phyloP scores from a whole-genome alignment of 1,139 yeast species.

The Waltiozyma solani region DNA sequence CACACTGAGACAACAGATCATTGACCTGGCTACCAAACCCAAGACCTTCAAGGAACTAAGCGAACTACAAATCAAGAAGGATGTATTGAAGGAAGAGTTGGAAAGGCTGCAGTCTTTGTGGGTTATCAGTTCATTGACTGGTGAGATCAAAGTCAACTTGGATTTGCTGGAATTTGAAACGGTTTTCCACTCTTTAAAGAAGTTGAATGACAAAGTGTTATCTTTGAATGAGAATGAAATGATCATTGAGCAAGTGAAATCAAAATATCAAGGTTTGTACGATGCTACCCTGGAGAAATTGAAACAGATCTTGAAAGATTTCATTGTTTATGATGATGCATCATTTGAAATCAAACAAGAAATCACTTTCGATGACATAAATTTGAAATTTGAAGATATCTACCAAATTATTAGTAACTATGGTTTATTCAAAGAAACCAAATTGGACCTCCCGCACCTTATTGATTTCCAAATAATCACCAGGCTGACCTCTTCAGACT shows the following conservation, averaged over 20 bases:
- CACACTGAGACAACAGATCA: neutral
- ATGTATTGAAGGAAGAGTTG: conserved; percentile 10
- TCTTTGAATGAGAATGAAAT: conserved; percentile 2
- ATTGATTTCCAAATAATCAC: no score
- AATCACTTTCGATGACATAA: conserved; percentile 10
- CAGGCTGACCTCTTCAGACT: no score
- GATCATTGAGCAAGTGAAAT: conserved; percentile 4
- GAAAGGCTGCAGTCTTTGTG: conserved; percentile 14
- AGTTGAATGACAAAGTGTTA: conserved; percentile 8
- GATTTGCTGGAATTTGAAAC: conserved; percentile 17
- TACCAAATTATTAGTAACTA: no score
- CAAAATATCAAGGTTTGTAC: conserved; percentile 2
- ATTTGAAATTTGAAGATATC: no score
- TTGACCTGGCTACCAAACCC: neutral
- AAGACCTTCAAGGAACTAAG: conserved; percentile 8
- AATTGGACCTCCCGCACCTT: no score
- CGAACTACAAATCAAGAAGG: conserved; percentile 12
- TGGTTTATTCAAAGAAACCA: no score
- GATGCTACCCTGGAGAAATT: conserved; percentile 6
- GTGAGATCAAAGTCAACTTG: conserved; percentile 16
- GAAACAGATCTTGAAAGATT: conserved; percentile 7
- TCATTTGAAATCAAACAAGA: conserved; percentile 9
- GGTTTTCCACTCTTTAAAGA: conserved; percentile 12
- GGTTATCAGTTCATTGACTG: conserved; percentile 14
- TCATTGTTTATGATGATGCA: conserved; percentile 2